These are phyloP conservation scores for Phytophthora cactorum DNA, from an alignment of 352 stramenopile genomes.

Conservation along the genomic window DNA sequence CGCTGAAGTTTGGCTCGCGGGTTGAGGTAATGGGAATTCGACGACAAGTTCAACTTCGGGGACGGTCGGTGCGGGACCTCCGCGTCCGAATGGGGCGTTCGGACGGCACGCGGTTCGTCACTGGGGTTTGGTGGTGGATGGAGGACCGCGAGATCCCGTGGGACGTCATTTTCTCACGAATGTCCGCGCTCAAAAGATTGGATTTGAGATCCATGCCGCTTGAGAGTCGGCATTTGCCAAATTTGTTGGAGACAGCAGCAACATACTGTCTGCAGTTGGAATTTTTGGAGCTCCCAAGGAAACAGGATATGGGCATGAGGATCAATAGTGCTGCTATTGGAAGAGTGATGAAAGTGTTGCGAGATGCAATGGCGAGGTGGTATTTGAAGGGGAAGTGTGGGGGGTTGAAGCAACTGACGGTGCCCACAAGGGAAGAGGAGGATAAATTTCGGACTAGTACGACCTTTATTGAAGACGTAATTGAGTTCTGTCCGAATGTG, in stretches of 20 bases:
- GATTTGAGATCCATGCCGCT: constrained; percentile 39
- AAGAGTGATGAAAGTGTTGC: constrained; percentile 35
- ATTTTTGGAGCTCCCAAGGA: constrained; percentile 37
- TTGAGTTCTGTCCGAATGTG: constrained; percentile 41
- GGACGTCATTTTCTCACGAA: constrained; percentile 30
- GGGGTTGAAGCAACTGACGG: constrained; percentile 42
- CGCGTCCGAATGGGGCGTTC: constrained; percentile 40
- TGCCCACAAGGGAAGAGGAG: constrained; percentile 34
- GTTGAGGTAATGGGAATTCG: constrained; percentile 32
- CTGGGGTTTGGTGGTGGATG: constrained; percentile 39
- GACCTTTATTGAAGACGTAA: constrained; percentile 42
- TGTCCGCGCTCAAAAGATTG: constrained; percentile 32
- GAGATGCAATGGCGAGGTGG: constrained; percentile 39
- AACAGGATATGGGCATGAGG: constrained; percentile 16
- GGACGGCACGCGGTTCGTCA: constrained; percentile 37
- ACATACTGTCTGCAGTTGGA: constrained; percentile 43
- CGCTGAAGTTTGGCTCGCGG: constrained; percentile 35
- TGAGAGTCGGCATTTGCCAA: constrained; percentile 31
- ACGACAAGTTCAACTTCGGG: constrained; percentile 31
- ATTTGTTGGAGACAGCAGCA: constrained; percentile 32
- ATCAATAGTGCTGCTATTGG: constrained; percentile 14
- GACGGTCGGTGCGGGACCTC: constrained; percentile 36
- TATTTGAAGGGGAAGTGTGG: constrained; percentile 36
- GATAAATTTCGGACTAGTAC: constrained; percentile 27
- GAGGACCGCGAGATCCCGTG: constrained; percentile 40